Evolutionary conservation across 768 basidiomycete genomes (phyloP).

Genomic region (Clavulina sp.): DNA sequence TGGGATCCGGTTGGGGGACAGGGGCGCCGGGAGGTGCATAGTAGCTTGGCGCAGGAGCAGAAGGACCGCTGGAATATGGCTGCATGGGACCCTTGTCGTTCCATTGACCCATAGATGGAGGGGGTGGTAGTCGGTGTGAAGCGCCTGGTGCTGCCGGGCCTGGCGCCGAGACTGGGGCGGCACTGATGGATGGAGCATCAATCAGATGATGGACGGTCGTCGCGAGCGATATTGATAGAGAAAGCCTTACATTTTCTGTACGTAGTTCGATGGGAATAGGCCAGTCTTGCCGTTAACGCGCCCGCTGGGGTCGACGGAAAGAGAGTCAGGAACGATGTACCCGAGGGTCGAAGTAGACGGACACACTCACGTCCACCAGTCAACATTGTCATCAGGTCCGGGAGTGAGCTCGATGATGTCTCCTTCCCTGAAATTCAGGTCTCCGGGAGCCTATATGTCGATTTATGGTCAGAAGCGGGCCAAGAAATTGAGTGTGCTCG

Average conservation of each 20-base stretch:
- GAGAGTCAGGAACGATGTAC: slow-evolving; percentile 22
- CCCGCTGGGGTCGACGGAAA: slow-evolving; percentile 9
- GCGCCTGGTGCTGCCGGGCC: not conserved
- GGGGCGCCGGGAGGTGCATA: not conserved
- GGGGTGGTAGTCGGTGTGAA: too few relatives aligned
- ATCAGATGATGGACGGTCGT: too few relatives aligned
- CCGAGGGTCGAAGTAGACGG: slow-evolving; percentile 66
- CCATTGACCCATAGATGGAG: not conserved
- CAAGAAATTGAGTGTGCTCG: too few relatives aligned
- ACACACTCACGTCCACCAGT: slow-evolving; percentile 83
- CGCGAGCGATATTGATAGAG: not conserved
- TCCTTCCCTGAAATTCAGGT: slow-evolving; percentile 57
- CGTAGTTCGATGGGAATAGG: slow-evolving; percentile 9
- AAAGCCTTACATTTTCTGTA: slow-evolving; percentile 1
- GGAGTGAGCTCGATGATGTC: slow-evolving; percentile 56
- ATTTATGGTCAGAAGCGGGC: too few relatives aligned
- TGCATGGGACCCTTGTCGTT: not conserved
- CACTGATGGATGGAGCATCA: slow-evolving; percentile 4
- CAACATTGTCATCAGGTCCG: slow-evolving; percentile 52
- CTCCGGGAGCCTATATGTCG: slow-evolving; percentile 16
- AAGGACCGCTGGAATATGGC: not conserved
- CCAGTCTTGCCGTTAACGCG: slow-evolving; percentile 3
- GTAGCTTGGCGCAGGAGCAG: not conserved
- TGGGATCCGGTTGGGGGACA: not conserved
- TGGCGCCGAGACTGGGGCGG: slow-evolving; percentile 2